Base-by-base conservation (phyloP, 176 grass and related monocot genomes). In the Pontederia crassipes region DNA sequence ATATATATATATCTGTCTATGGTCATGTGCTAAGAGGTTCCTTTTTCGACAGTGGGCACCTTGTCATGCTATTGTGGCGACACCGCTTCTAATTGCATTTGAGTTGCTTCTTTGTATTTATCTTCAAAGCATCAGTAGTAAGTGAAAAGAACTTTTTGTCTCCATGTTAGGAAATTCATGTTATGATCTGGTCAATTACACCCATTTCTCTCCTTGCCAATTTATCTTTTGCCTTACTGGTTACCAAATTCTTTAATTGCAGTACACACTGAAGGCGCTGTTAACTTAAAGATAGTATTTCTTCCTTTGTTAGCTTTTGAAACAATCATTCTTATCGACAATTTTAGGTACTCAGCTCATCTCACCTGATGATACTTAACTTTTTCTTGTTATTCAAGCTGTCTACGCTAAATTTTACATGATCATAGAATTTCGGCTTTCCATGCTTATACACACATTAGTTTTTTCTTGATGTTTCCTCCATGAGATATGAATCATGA, bases 91-190 rank as follows among this genome's bases (percentile, higher is more conserved):
- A 48, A 77, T 90, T 79, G 72, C 82, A 32, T 90, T 90, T 79
- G 82, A 90, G 65, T 76, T 90, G 12, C 76, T 85, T 76, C 87
- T 85, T 8, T 85, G 82, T 77, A 76, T 90, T 66, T 82, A 79
- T 26, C 79, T 90, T 26, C 75, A 85, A 55, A 74, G 61, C 49
- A 62, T 58, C 12, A 56, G 64, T 46, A 46, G 82, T 81, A 80
- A 85, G 64, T 78, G 32, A 17, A 45, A 57, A 45, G 58, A 24
- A 57, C 65, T 58, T 10, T 59, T n/a, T 58, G 55, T 27, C 6
- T 40, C 6, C 48, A 72, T 51, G 16, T 7, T 24, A 28, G 57
- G 16, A 59, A 35, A 28, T 28, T 46, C 61, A 49, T 54, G 14
- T 67, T 54, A 26, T 15, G 61, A 12, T n/a, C 18, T 50, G 55